These are phyloP conservation scores for Solanum neorickii DNA, from an alignment of 257 asterid genomes.

Conservation along the genomic window DNA sequence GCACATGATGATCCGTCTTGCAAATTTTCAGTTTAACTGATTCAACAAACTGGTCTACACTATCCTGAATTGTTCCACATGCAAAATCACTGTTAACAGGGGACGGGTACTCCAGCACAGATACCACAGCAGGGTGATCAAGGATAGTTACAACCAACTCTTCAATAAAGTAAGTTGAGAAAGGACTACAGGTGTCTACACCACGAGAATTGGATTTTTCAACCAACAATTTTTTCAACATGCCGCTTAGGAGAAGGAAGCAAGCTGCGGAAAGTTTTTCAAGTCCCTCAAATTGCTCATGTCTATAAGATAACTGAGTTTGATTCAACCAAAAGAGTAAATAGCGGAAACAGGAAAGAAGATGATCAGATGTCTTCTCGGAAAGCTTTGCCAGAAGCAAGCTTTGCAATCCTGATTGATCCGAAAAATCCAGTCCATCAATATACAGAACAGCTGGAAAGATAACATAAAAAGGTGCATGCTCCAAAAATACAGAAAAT, in stretches of 20 bases:
- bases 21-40: constrained; percentile 30
- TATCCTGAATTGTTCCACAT: constrained; percentile 34
- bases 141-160: constrained; percentile 57
- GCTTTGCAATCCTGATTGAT: constrained; percentile 28
- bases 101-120: constrained; percentile 44
- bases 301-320: constrained; percentile 27
- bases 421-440: constrained; percentile 25
- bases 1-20: constrained; percentile 50
- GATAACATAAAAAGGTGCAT: constrained; percentile 56
- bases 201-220: constrained; percentile 15
- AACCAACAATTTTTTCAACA: constrained; percentile 43
- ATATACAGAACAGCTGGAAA: constrained; percentile 46
- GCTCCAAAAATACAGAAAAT: constrained; percentile 41
- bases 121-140: constrained; percentile 49
- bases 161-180: constrained; percentile 17
- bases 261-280: constrained; percentile 48
- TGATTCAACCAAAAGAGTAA: constrained; percentile 59
- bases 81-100: constrained; percentile 22
- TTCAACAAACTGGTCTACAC: constrained; percentile 35
- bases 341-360: constrained; percentile 54
- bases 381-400: constrained; percentile 60
- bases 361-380: constrained; percentile 44
- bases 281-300: constrained; percentile 27
- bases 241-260: constrained; percentile 37
- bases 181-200: constrained; percentile 15